Evolutionary conservation across 1,139 yeast genomes (phyloP).

Genomic region (Wickerhamomyces sp.): DNA sequence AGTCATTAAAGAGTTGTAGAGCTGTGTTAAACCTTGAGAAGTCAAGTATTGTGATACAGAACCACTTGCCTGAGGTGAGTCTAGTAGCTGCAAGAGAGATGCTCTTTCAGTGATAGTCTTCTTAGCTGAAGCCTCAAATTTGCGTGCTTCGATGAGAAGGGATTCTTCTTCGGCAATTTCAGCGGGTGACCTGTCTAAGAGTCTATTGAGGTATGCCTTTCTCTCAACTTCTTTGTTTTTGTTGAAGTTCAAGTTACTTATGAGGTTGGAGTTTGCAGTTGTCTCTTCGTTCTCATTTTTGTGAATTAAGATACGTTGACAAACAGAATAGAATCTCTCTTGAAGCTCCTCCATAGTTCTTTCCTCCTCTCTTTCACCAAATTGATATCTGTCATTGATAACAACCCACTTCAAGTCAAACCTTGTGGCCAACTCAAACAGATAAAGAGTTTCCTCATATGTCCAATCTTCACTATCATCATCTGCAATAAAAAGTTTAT

Average conservation of each 20-base stretch:
- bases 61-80: constrained; percentile 83
- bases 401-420: constrained; percentile 90
- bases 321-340: constrained; percentile 67
- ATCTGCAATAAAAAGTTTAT: constrained; percentile 42
- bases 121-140: constrained; percentile 90
- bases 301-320: constrained; percentile 41
- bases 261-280: constrained; percentile 33
- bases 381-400: constrained; percentile 68
- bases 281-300: constrained; percentile 44
- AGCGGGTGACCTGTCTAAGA: constrained; percentile 84
- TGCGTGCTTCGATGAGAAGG: constrained; percentile 83
- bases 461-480: constrained; percentile 44
- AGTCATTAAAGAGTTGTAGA: constrained; percentile 76
- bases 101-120: constrained; percentile 83
- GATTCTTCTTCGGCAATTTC: constrained; percentile 98
- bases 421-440: constrained; percentile 66
- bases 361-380: constrained; percentile 24
- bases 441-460: constrained; percentile 69
- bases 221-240: constrained; percentile 70
- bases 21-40: constrained; percentile 84
- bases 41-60: constrained; percentile 74
- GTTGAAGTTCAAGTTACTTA: constrained; percentile 50
- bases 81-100: constrained; percentile 70
- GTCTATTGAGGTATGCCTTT: constrained; percentile 71
- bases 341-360: constrained; percentile 69